A percentile compares a stretch with the other conserved stretches of the same genome.
phyloP scores from a whole-genome alignment of 441 rosid species.

The Syzygium syzygioides region DNA sequence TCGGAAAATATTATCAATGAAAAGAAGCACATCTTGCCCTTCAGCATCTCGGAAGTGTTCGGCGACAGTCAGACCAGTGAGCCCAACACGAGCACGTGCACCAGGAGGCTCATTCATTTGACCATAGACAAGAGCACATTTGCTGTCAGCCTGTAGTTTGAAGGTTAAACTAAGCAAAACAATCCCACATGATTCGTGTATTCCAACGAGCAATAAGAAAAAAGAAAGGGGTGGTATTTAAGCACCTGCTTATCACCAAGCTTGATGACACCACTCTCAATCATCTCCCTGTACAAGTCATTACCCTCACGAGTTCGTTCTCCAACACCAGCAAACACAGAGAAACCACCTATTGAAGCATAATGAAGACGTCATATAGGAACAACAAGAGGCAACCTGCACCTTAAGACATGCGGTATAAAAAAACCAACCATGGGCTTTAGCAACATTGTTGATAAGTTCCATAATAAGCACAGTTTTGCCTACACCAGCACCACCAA shows the following conservation, averaged over 20 bases:
- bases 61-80: conserved; percentile 92
- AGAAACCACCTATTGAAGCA: conserved; percentile 72
- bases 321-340: conserved; percentile 98
- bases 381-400: neutral
- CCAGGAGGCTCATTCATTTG: conserved; percentile 99
- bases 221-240: neutral
- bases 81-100: conserved; percentile 99
- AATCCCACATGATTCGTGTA: neutral
- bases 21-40: conserved; percentile 97
- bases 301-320: conserved; percentile 99
- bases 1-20: conserved; percentile 95
- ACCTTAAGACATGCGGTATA: neutral
- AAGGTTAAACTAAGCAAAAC: neutral
- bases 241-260: conserved; percentile 89
- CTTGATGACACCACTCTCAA: conserved; percentile 98
- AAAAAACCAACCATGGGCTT: conserved; percentile 19
- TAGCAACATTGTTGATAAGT: conserved; percentile 29
- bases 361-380: neutral
- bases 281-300: conserved; percentile 97
- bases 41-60: conserved; percentile 98
- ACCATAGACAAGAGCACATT: conserved; percentile 94
- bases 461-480: conserved; percentile 33
- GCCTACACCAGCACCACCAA: conserved; percentile 34
- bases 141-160: conserved; percentile 65
- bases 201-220: neutral